These are phyloP conservation scores for Trifolium repens DNA, from an alignment of 306 rosid genomes.

Conservation along the genomic window DNA sequence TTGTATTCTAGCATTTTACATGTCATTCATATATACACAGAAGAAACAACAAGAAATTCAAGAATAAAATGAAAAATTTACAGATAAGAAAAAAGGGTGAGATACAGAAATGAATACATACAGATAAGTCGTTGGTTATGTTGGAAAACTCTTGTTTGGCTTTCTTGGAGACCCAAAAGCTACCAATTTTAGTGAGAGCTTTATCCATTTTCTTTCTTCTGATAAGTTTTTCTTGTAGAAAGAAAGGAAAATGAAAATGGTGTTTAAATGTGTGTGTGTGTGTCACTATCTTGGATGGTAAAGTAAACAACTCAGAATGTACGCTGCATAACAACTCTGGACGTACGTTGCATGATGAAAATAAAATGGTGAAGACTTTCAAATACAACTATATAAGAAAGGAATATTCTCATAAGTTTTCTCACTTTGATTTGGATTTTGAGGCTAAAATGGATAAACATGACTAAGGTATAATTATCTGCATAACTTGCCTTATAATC, in stretches of 20 bases:
- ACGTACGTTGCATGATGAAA: slow-evolving; percentile 6
- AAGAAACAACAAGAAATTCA: background rate
- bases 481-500: slow-evolving; percentile 39
- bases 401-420: background rate
- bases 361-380: background rate
- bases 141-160: slow-evolving; percentile 55
- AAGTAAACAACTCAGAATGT: slow-evolving; percentile 16
- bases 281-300: slow-evolving; percentile 36
- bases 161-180: slow-evolving; percentile 58
- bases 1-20: background rate
- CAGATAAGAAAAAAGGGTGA: background rate
- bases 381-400: background rate
- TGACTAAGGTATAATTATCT: background rate
- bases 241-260: slow-evolving; percentile 32
- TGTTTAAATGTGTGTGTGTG: background rate
- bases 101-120: background rate
- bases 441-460: background rate
- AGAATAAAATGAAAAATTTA: background rate
- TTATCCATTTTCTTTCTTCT: slow-evolving; percentile 47
- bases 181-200: slow-evolving; percentile 47
- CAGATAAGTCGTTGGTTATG: slow-evolving; percentile 49
- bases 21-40: background rate
- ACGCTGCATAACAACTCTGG: background rate
- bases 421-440: background rate
- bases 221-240: slow-evolving; percentile 1